These are phyloP conservation scores for Schwanniomyces yamadae DNA, from an alignment of 805 yeast genomes.

Conservation along the genomic window DNA sequence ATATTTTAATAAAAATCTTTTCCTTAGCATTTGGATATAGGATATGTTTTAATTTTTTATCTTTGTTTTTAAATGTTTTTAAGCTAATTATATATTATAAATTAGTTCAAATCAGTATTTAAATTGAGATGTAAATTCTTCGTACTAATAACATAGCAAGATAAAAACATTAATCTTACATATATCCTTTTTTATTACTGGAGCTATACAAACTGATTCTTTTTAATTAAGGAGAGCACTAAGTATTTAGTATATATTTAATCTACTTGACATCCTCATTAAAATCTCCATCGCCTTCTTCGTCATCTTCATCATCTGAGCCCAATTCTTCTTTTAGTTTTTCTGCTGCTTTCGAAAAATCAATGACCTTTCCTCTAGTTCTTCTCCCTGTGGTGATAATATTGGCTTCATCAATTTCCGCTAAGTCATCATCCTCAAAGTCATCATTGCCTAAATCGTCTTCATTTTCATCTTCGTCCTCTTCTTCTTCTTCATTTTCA, in stretches of 20 bases:
- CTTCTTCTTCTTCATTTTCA: constrained; percentile 47
- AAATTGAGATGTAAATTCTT: no score
- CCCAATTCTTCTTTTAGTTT: constrained; percentile 56
- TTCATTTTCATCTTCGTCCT: constrained; percentile 46
- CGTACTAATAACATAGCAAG: no score
- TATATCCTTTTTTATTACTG: no score
- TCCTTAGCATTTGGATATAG: no score
- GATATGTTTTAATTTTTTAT: no score
- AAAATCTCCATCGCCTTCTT: constrained; percentile 53
- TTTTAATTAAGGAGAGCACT: no score
- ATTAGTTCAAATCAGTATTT: no score
- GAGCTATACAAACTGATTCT: no score
- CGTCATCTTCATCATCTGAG: constrained; percentile 41
- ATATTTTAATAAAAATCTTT: no score
- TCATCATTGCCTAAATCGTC: constrained; percentile 53
- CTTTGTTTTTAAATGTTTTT: no score
- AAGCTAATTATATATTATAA: no score
- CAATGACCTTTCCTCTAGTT: constrained; percentile 87
- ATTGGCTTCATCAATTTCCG: constrained; percentile 78
- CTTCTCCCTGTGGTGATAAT: constrained; percentile 84
- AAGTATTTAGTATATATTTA: background rate
- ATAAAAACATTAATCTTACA: background rate
- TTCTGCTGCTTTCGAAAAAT: constrained; percentile 77
- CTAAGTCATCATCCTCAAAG: constrained; percentile 71
- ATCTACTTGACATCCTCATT: constrained; percentile 24